Conservation (phyloP, 225 moss, liverwort and hornwort species). For the Physcomitrium patens region DNA sequence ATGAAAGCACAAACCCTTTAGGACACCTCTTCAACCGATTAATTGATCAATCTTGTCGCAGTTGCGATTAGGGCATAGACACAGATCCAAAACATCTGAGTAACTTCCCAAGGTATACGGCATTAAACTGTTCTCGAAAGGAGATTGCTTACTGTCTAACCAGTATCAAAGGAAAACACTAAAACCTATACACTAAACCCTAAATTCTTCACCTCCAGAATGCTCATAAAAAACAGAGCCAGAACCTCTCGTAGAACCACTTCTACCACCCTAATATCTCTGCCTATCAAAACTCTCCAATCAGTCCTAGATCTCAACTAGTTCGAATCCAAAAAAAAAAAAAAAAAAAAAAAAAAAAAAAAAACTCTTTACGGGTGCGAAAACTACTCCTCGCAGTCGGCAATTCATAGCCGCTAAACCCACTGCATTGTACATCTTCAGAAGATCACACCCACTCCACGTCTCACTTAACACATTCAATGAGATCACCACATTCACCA, state of each 20-base stretch:
- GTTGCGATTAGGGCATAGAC: not conserved
- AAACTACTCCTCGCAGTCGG: constrained; percentile 7
- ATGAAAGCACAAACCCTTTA: not conserved
- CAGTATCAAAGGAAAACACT: not conserved
- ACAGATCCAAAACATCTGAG: not conserved
- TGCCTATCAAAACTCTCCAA: not conserved
- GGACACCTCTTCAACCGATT: not conserved
- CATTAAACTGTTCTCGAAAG: not conserved
- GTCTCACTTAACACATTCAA: not conserved
- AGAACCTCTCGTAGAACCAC: not conserved
- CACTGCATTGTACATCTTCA: not conserved
- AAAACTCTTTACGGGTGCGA: not conserved
- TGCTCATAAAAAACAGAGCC: not conserved
- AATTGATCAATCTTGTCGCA: not conserved
- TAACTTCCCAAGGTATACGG: not conserved
- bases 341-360: too few species aligned
- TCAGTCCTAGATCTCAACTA: constrained; percentile 11
- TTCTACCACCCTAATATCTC: not conserved
- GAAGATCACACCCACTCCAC: not conserved
- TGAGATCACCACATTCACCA: not conserved
- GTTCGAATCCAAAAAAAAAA: not conserved
- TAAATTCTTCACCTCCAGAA: not conserved
- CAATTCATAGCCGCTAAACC: not conserved
- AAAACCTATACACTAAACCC: constrained; percentile 5
- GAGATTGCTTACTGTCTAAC: not conserved